Base-by-base conservation (phyloP, 768 basidiomycete species). In the Lactifluus volemus region DNA sequence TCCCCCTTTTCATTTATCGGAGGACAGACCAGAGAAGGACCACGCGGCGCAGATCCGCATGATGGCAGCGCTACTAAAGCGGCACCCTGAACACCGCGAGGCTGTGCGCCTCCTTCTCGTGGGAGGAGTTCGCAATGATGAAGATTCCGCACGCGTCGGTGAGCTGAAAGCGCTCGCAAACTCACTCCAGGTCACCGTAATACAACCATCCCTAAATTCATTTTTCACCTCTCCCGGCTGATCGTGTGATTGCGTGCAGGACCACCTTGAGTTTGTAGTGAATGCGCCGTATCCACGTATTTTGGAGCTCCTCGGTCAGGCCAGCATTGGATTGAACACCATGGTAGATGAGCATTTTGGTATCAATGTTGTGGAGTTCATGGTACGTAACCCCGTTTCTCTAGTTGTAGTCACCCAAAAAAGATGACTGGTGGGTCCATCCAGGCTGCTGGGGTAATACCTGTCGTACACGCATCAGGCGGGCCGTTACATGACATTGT, bases 261-360 rank as follows among this genome's bases (percentile, higher is more conserved):
- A 79, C 25, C 76, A 84, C 58, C 84, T 91, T 30, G 77, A 85
- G 54, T 91, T 99, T 65, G 73, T 89, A 12, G 79, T 96, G 47
- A 98, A 98, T 64, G 92, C 89, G 0, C 75, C 88, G 4, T 98
- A 88, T 65, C 69, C 83, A 0, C 79, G 79, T 30, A 79, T 98
- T 61, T 78, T 93, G 4, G 68, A 72, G 5, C 85, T 87, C 80
- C 77, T 99, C 2, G 83, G 86, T 7, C 75, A 74, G 49, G 84
- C 93, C 1, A 89, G 86, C 63, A 79, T 98, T 15, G 95, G 96
- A 0, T 70, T 98, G 29, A 95, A 91, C 69, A 97, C 96, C 14
- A 99, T 99, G 96, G 81, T 93, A 0, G 94, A 98, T 69, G 96
- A 99, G 72, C 96, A 99, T 71, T 99, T 98, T 64, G 96, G 97